These are phyloP conservation scores for Handroanthus guayacan DNA, from an alignment of 257 asterid species.

Conservation along the genomic window DNA sequence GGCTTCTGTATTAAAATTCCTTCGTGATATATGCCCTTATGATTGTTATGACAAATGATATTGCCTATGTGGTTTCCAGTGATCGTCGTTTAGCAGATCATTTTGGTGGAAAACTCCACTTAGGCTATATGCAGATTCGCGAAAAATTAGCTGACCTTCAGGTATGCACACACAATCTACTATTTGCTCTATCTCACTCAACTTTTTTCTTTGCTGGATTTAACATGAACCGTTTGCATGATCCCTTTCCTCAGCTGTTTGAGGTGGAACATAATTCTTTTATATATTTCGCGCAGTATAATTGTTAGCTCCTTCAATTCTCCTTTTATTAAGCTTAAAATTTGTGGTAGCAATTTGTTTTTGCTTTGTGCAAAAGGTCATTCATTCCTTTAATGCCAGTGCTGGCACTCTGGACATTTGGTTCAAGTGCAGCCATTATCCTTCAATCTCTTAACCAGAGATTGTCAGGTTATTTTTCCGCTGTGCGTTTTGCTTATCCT, in stretches of 20 bases:
- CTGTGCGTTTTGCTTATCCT: constrained; percentile 67
- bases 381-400: constrained; percentile 41
- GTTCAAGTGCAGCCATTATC: constrained; percentile 66
- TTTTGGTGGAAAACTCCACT: constrained; percentile 99
- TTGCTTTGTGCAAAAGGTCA: constrained; percentile 21
- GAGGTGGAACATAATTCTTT: not conserved
- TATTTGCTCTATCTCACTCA: constrained; percentile 9
- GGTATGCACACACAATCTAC: constrained; percentile 53
- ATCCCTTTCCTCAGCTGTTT: not conserved
- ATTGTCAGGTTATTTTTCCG: constrained; percentile 52
- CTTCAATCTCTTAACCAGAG: constrained; percentile 50
- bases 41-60: constrained; percentile 22
- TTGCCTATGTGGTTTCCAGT: constrained; percentile 63
- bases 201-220: not conserved
- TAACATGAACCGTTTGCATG: not conserved
- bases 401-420: constrained; percentile 51
- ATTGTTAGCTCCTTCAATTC: not conserved
- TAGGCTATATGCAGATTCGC: constrained; percentile 96
- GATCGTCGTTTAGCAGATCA: constrained; percentile 99
- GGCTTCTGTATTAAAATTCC: constrained; percentile 21
- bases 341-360: constrained; percentile 31
- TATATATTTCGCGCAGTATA: not conserved
- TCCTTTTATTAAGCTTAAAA: constrained; percentile 25
- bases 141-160: constrained; percentile 94
- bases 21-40: constrained; percentile 15